Conservation (phyloP, 192 early-diverging fungal genomes). For the Pilobolus umbonatus region DNA sequence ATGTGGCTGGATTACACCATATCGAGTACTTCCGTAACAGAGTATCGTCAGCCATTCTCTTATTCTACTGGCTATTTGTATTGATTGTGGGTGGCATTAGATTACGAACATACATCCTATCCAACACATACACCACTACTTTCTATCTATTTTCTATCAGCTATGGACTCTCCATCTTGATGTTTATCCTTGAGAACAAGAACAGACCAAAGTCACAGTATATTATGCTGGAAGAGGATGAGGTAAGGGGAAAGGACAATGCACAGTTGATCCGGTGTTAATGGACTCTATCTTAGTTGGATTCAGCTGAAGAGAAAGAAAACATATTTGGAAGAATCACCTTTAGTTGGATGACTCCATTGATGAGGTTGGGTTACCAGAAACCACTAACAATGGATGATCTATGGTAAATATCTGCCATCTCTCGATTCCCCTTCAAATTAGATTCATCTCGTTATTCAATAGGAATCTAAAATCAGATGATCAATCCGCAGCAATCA, state of each 20-base stretch:
- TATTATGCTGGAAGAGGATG: conserved; percentile 30
- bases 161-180: conserved; percentile 29
- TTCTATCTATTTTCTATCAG: conserved; percentile 29
- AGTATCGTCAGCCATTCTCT: conserved; percentile 48
- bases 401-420: conserved; percentile 43
- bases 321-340: conserved; percentile 83
- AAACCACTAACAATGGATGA: conserved; percentile 75
- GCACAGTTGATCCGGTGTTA: not conserved
- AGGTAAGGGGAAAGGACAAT: conserved; percentile 10
- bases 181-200: conserved; percentile 41
- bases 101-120: conserved; percentile 34
- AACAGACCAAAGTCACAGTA: conserved; percentile 34
- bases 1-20: conserved; percentile 29
- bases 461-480: conserved; percentile 50
- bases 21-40: conserved; percentile 32
- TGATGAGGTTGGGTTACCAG: conserved; percentile 76
- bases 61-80: conserved; percentile 57
- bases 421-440: not conserved
- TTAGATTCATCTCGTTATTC: not conserved
- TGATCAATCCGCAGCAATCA: conserved; percentile 55
- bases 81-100: conserved; percentile 35
- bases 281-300: conserved; percentile 13
- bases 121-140: not conserved
- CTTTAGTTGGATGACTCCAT: conserved; percentile 87
- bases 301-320: conserved; percentile 71